phyloP scores from a whole-genome alignment of 306 rosid genomes.

The Delonix regia region DNA sequence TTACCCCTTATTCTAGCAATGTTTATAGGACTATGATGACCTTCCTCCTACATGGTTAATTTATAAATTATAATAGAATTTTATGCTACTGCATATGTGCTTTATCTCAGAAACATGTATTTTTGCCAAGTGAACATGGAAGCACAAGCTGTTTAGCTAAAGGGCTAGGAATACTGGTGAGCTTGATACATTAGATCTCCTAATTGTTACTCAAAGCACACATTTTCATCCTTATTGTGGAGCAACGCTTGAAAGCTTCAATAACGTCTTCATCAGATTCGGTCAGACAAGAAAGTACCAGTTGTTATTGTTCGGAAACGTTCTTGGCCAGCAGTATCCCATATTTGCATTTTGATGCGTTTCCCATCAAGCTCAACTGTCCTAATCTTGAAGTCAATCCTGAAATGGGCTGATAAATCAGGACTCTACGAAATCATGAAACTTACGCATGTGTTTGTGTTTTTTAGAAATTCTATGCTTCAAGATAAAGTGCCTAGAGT shows the following conservation, averaged over 20 bases:
- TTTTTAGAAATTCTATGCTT: neutral
- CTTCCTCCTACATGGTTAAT: neutral
- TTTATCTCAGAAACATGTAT: neutral
- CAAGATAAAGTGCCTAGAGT: neutral
- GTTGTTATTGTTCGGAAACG: slow-evolving; percentile 46
- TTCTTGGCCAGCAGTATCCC: slow-evolving; percentile 52
- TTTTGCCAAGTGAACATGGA: too few relatives aligned
- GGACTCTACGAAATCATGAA: neutral
- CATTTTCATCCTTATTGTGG: neutral
- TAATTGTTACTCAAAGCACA: slow-evolving; percentile 1
- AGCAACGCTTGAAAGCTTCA: neutral
- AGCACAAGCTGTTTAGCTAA: neutral
- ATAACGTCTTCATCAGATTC: neutral
- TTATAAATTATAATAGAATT: neutral
- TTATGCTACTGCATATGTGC: neutral
- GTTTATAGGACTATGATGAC: neutral
- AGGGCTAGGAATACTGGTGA: neutral
- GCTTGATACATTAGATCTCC: neutral
- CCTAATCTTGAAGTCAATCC: slow-evolving; percentile 45
- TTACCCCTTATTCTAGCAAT: neutral
- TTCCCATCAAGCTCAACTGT: slow-evolving; percentile 42
- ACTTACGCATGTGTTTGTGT: neutral
- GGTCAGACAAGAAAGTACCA: slow-evolving; percentile 19
- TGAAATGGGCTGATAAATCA: slow-evolving; percentile 13
- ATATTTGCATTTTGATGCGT: slow-evolving; percentile 43